Evolutionary conservation across 129 eudicot species (phyloP).

Genomic region (Flaveria trinervia): DNA sequence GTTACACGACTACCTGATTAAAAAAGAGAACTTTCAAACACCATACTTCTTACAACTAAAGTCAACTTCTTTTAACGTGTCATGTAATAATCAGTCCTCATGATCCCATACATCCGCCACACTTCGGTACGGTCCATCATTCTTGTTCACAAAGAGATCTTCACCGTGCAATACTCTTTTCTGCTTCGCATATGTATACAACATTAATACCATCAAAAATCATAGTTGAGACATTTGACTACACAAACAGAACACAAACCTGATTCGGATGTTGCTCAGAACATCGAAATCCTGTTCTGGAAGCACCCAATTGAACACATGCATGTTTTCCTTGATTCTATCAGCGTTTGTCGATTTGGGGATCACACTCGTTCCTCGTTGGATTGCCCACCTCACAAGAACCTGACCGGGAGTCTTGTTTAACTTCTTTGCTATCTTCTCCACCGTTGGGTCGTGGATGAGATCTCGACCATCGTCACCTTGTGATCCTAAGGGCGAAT

Average conservation of each 20-base stretch:
- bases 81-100: slow-evolving; percentile 44
- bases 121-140: slow-evolving; percentile 48
- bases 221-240: background rate
- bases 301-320: slow-evolving; percentile 58
- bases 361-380: slow-evolving; percentile 71
- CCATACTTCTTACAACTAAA: background rate
- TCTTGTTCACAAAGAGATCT: slow-evolving; percentile 61
- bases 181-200: slow-evolving; percentile 24
- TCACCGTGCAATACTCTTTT: slow-evolving; percentile 68
- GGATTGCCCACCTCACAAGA: slow-evolving; percentile 78
- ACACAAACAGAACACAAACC: slow-evolving; percentile 19
- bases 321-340: slow-evolving; percentile 61
- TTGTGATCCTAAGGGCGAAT: slow-evolving; percentile 75
- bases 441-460: slow-evolving; percentile 59
- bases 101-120: slow-evolving; percentile 66
- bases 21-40: background rate
- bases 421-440: slow-evolving; percentile 55
- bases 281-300: slow-evolving; percentile 59
- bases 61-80: background rate
- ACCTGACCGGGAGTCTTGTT: slow-evolving; percentile 78
- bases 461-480: slow-evolving; percentile 56
- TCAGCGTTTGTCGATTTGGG: slow-evolving; percentile 68
- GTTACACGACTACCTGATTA: background rate
- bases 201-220: background rate
- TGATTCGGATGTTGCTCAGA: slow-evolving; percentile 51